A percentile compares a stretch with the other conserved stretches of the same genome.
Evolutionary conservation across 257 asterid genomes (phyloP).

Genomic region (Misopates orontium): DNA sequence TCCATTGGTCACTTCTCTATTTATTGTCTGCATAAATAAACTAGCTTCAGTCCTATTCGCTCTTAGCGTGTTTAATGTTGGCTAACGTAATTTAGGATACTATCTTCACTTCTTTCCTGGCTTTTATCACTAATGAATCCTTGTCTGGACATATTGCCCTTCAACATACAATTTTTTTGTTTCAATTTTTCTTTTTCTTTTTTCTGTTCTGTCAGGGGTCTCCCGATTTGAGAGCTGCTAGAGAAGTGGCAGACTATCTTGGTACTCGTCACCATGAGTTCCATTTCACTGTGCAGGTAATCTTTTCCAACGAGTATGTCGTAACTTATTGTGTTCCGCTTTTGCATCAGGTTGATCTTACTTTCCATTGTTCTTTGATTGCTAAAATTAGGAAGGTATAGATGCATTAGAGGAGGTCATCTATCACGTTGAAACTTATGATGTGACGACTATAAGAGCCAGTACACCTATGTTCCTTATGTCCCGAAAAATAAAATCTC

Average conservation of each 20-base stretch:
- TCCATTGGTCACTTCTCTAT: not conserved
- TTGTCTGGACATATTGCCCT: constrained; percentile 6
- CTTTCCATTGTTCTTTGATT: constrained; percentile 28
- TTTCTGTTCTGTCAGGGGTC: constrained; percentile 60
- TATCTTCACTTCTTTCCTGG: not conserved
- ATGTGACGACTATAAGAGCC: constrained; percentile 96
- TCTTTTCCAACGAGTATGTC: constrained; percentile 4
- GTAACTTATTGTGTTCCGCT: not conserved
- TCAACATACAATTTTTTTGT: constrained; percentile 6
- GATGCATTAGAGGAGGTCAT: constrained; percentile 98
- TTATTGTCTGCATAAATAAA: not conserved
- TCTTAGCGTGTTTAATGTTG: not conserved
- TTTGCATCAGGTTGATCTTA: constrained; percentile 20
- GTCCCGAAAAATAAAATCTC: constrained; percentile 91
- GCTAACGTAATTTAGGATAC: not conserved
- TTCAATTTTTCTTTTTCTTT: too few species aligned
- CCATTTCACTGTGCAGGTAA: constrained; percentile 93
- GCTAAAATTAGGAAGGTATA: constrained; percentile 83
- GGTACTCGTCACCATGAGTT: constrained; percentile 97
- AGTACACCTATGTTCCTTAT: constrained; percentile 98
- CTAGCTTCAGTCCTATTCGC: constrained; percentile 5
- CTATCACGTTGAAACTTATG: constrained; percentile 92
- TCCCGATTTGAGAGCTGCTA: constrained; percentile 94
- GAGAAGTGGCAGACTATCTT: constrained; percentile 94
- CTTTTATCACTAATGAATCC: not conserved